A percentile compares a stretch with the other conserved stretches of the same genome.
These are phyloP conservation scores for Wallacemonas collosoma DNA, from an alignment of 208 protist species.

Conservation along the genomic window DNA sequence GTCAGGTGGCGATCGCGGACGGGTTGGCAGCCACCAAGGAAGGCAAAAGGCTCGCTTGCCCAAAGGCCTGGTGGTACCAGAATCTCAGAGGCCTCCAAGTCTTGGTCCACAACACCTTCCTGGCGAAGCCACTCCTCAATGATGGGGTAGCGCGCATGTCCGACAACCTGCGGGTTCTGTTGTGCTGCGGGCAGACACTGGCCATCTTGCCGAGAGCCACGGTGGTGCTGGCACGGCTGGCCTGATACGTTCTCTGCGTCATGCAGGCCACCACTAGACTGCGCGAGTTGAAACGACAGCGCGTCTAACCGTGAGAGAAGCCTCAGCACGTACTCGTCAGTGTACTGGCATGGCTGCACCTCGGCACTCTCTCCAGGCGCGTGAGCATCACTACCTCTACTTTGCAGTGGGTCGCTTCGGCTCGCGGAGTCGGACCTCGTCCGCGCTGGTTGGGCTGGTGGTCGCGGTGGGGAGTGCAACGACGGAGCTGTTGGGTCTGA, in stretches of 20 bases:
- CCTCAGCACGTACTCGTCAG: conserved; percentile 31
- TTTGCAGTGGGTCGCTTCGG: neutral
- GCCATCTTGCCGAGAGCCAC: too few species aligned
- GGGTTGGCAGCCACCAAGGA: conserved; percentile 49
- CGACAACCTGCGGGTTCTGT: neutral
- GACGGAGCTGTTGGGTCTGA: neutral
- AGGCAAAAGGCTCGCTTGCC: conserved; percentile 55
- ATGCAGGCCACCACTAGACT: neutral
- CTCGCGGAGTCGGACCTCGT: neutral
- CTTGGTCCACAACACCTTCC: conserved; percentile 62
- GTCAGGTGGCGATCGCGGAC: conserved; percentile 72
- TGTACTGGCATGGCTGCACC: neutral
- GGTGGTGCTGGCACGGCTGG: too few species aligned
- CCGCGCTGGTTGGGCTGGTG: neutral
- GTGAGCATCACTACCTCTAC: neutral
- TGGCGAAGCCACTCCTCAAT: conserved; percentile 70
- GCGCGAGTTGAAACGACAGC: conserved; percentile 30
- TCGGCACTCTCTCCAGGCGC: neutral
- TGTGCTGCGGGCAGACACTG: neutral
- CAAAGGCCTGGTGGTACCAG: conserved; percentile 63
- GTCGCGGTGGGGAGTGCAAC: neutral
- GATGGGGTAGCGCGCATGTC: conserved; percentile 28
- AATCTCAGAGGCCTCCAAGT: conserved; percentile 55
- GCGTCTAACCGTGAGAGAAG: conserved; percentile 40
- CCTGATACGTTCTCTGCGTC: neutral